Percentiles rank a stretch among this genome's conserved stretches.
Evolutionary conservation across 148 eudicot genomes (phyloP).

Genomic region (Persicaria tinctoria): DNA sequence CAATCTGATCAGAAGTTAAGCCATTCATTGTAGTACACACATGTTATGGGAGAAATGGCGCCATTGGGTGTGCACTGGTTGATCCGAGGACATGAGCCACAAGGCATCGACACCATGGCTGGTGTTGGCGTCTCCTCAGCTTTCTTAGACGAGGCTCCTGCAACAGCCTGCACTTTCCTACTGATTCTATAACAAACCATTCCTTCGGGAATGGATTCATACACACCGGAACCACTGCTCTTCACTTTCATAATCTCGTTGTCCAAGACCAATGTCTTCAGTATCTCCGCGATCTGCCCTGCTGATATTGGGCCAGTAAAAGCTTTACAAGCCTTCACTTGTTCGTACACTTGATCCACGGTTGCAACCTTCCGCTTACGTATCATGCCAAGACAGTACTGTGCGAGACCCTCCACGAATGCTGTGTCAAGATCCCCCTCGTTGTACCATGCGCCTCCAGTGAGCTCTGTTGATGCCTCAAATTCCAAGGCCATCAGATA

Average conservation of each 20-base stretch:
- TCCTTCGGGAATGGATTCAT: constrained; percentile 39
- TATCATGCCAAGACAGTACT: constrained; percentile 18
- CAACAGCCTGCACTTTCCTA: background rate
- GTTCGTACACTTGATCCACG: constrained; percentile 29
- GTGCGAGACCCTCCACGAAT: constrained; percentile 27
- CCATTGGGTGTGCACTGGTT: constrained; percentile 66
- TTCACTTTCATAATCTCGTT: constrained; percentile 48
- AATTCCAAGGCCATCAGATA: constrained; percentile 56
- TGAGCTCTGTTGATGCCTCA: constrained; percentile 55
- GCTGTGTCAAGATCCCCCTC: constrained; percentile 49
- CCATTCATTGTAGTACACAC: constrained; percentile 62
- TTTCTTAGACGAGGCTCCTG: background rate
- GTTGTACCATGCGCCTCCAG: constrained; percentile 77
- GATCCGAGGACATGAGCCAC: constrained; percentile 67
- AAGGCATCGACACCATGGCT: constrained; percentile 60
- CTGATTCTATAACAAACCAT: constrained; percentile 39
- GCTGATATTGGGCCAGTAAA: constrained; percentile 14
- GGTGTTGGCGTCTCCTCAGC: constrained; percentile 11
- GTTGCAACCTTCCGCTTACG: constrained; percentile 32
- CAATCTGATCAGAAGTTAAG: constrained; percentile 23
- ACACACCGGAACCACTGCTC: constrained; percentile 68
- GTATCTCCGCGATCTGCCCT: constrained; percentile 40
- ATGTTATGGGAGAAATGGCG: constrained; percentile 58
- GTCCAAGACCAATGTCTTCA: constrained; percentile 52
- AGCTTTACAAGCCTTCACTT: constrained; percentile 16